phyloP scores from a whole-genome alignment of 441 rosid genomes.

The Manihot esculenta region DNA sequence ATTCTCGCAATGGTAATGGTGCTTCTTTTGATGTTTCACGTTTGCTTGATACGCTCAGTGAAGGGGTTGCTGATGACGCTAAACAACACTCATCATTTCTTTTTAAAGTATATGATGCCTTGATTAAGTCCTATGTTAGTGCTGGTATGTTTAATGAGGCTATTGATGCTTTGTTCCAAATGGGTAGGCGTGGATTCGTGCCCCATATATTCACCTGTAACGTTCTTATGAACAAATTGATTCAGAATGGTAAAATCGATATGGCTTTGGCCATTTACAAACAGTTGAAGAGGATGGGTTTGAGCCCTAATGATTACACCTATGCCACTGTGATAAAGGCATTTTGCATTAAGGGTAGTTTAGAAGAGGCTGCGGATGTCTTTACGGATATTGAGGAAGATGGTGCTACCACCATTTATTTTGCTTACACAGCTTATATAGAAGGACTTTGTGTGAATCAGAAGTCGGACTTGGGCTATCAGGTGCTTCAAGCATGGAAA shows the following conservation, averaged over 20 bases:
- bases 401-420: constrained; percentile 36
- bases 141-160: constrained; percentile 61
- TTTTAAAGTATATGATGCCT: constrained; percentile 36
- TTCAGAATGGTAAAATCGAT: constrained; percentile 40
- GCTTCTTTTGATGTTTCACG: constrained; percentile 39
- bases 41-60: constrained; percentile 41
- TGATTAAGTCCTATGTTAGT: constrained; percentile 57
- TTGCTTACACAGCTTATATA: constrained; percentile 52
- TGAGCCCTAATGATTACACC: constrained; percentile 54
- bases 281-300: constrained; percentile 49
- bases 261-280: constrained; percentile 43
- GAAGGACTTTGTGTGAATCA: constrained; percentile 60
- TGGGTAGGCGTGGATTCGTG: constrained; percentile 33
- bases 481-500: constrained; percentile 31
- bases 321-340: constrained; percentile 62
- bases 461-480: constrained; percentile 43
- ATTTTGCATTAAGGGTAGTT: constrained; percentile 48
- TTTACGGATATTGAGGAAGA: constrained; percentile 47
- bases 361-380: constrained; percentile 41
- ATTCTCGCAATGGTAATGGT: constrained; percentile 1
- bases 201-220: constrained; percentile 53
- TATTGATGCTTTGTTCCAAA: constrained; percentile 45
- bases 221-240: constrained; percentile 60
- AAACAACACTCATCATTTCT: constrained; percentile 29
- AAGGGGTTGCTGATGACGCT: constrained; percentile 13